phyloP scores from a whole-genome alignment of 2,329 filamentous ascomycete genomes.

The Pestalotiopsis sp. region DNA sequence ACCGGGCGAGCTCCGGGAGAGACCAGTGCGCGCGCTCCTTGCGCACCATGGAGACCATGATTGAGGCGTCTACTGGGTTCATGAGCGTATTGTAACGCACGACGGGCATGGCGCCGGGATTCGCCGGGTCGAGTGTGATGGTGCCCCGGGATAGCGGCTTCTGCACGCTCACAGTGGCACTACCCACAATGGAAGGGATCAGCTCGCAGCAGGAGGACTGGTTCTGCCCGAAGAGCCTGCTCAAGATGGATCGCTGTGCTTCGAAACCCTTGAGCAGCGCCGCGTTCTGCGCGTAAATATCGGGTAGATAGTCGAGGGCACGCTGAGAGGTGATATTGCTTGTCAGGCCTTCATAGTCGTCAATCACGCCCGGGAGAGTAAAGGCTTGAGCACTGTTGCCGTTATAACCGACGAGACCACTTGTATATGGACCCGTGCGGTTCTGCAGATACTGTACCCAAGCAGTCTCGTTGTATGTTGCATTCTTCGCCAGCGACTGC shows the following conservation, averaged over 20 bases:
- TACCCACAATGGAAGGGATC: constrained; percentile 8
- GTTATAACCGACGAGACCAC: constrained; percentile 14
- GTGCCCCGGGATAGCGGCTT: constrained; percentile 54
- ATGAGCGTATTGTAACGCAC: constrained; percentile 44
- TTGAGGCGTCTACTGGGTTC: constrained; percentile 55
- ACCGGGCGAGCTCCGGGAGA: constrained; percentile 33
- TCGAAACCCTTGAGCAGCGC: constrained; percentile 21
- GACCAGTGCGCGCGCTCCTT: constrained; percentile 36
- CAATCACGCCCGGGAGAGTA: background rate
- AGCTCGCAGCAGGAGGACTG: constrained; percentile 8
- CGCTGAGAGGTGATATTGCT: constrained; percentile 17
- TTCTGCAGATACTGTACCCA: constrained; percentile 24
- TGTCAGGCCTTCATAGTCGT: constrained; percentile 14
- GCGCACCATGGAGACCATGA: constrained; percentile 38
- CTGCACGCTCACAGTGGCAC: constrained; percentile 19
- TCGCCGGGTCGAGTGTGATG: constrained; percentile 50
- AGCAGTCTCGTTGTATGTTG: constrained; percentile 23
- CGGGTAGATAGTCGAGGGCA: constrained; percentile 19
- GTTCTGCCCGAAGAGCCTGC: background rate
- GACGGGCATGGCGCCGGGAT: constrained; percentile 48
- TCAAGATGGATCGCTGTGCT: constrained; percentile 15
- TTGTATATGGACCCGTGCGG: constrained; percentile 26
- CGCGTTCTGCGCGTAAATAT: constrained; percentile 20
- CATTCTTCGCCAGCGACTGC: constrained; percentile 15
- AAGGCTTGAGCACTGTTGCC: background rate